phyloP scores from a whole-genome alignment of 148 eudicot species.

The Hydrangea macrophylla region DNA sequence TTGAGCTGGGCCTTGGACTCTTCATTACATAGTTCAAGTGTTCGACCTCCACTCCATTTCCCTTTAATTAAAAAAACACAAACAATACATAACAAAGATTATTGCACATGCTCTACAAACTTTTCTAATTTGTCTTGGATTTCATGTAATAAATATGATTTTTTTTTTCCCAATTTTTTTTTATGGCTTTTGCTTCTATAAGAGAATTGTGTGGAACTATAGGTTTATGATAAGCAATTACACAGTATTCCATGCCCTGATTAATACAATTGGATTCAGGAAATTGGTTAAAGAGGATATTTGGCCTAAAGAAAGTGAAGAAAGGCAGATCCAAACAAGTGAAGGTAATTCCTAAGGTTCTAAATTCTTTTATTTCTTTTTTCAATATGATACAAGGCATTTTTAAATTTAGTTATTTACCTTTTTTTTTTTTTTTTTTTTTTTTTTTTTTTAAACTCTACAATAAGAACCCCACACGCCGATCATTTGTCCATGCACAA shows the following conservation, averaged over 20 bases:
- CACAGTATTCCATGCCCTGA: background rate
- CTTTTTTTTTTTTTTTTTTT: background rate
- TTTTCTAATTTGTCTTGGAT: too few species aligned
- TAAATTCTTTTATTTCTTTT: background rate
- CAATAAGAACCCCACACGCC: too few species aligned
- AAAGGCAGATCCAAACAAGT: constrained; percentile 11
- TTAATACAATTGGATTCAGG: constrained; percentile 22
- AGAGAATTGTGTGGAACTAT: background rate
- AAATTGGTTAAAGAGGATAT: constrained; percentile 28
- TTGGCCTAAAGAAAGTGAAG: constrained; percentile 26
- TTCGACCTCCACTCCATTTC: too few species aligned
- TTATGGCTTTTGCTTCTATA: background rate
- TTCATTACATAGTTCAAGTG: too few species aligned
- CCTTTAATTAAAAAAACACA: too few species aligned
- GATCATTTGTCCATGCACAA: too few species aligned
- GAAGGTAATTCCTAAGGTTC: constrained; percentile 20
- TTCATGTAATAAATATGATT: too few species aligned
- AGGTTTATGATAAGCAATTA: background rate
- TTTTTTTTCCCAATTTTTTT: too few species aligned
- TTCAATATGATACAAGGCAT: background rate
- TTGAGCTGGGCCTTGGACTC: too few species aligned
- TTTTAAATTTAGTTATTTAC: background rate
- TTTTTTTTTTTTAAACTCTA: too few species aligned
- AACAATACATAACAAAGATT: too few species aligned
- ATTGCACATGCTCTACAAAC: too few species aligned